Conservation (phyloP, 139 green algal genomes). For the Picochlorum sp. region DNA sequence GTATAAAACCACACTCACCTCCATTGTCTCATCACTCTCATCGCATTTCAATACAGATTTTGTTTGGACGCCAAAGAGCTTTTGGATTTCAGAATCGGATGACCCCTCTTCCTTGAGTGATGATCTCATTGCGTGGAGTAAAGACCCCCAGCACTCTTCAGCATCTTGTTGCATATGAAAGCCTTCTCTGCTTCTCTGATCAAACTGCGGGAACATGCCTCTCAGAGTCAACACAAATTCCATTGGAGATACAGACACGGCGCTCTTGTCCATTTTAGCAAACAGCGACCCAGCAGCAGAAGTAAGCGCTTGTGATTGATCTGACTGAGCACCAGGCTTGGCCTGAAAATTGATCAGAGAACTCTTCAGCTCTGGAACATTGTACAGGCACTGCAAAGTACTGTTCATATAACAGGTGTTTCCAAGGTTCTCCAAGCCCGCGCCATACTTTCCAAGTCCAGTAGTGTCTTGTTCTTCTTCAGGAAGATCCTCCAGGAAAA, state of each 20-base stretch:
- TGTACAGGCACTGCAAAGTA: conserved; percentile 83
- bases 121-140: conserved; percentile 32
- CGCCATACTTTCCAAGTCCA: conserved; percentile 57
- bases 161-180: conserved; percentile 93
- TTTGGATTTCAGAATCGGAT: conserved; percentile 37
- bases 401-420: conserved; percentile 99
- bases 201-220: conserved; percentile 88
- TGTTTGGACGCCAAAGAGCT: conserved; percentile 79
- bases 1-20: conserved; percentile 21
- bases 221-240: conserved; percentile 77
- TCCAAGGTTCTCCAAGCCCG: conserved; percentile 87
- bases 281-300: conserved; percentile 71
- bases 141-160: conserved; percentile 90
- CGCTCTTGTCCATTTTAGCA: conserved; percentile 25
- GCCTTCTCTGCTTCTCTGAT: conserved; percentile 53
- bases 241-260: conserved; percentile 65
- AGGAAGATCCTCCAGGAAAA: conserved; percentile 93
- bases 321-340: background rate
- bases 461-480: conserved; percentile 60
- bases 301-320: conserved; percentile 27
- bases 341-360: background rate
- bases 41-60: conserved; percentile 63
- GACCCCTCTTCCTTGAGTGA: background rate
- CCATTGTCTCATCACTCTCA: conserved; percentile 66
- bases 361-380: conserved; percentile 56